Percentiles rank a stretch among this genome's conserved stretches.
Evolutionary conservation across 2,329 filamentous ascomycete species (phyloP).

Genomic region (Trichophyton simii): DNA sequence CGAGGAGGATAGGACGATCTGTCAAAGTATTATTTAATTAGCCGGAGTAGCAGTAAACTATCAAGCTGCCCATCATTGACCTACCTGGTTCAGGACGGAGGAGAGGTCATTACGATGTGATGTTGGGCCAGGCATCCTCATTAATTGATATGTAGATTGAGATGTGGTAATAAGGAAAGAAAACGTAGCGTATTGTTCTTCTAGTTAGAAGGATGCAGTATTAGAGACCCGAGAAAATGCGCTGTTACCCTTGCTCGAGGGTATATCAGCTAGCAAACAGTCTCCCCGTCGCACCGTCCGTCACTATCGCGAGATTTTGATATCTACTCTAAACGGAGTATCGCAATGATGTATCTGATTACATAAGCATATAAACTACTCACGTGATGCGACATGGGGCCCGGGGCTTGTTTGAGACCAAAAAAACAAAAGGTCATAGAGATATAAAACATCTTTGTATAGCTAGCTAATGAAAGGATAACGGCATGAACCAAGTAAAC

Average conservation of each 20-base stretch:
- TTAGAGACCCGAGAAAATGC: neutral
- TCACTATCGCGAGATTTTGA: neutral
- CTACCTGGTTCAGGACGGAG: constrained; percentile 30
- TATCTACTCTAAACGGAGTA: neutral
- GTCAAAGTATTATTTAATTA: constrained; percentile 2
- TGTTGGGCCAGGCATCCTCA: constrained; percentile 25
- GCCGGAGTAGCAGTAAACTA: neutral
- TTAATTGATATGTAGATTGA: neutral
- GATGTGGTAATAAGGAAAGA: neutral
- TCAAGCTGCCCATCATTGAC: constrained; percentile 2
- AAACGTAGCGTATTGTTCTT: neutral
- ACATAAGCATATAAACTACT: neutral
- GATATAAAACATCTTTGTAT: neutral
- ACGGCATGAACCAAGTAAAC: no score
- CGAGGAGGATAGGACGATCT: constrained; percentile 88
- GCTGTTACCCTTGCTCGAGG: neutral
- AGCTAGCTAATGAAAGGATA: no score
- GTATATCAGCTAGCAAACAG: neutral
- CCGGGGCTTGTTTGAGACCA: neutral
- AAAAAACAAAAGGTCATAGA: neutral
- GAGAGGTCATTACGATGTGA: constrained; percentile 26
- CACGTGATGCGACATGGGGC: neutral
- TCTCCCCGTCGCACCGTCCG: neutral
- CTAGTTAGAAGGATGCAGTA: neutral
- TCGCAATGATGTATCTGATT: neutral